Evolutionary conservation across 2,329 filamentous ascomycete genomes (phyloP).

Genomic region (Clarireedia monteithiana): DNA sequence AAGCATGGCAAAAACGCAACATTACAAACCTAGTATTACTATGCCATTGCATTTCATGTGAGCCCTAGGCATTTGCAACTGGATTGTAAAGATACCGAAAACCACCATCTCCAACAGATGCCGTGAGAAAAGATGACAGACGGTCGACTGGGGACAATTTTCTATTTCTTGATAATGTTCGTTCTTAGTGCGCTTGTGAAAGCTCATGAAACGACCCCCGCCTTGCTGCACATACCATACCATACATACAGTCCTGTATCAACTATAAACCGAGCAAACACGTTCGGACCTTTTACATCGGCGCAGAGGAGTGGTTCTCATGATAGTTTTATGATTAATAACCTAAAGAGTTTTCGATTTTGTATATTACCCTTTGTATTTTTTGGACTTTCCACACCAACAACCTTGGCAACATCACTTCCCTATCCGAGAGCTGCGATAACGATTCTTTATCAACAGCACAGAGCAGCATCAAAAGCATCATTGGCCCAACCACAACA

Average conservation of each 20-base stretch:
- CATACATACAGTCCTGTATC: not conserved
- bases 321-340: not conserved
- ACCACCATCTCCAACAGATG: too few species aligned
- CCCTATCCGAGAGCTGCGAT: not conserved
- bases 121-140: too few species aligned
- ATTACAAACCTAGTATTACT: not conserved
- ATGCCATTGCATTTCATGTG: not conserved
- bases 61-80: too few species aligned
- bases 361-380: not conserved
- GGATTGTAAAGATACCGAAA: too few species aligned
- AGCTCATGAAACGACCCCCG: slow-evolving; percentile 3
- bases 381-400: not conserved
- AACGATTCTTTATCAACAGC: slow-evolving; percentile 9
- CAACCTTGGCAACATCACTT: not conserved
- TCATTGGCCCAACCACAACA: not conserved
- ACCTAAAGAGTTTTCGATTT: not conserved
- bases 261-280: not conserved
- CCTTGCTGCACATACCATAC: not conserved
- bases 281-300: not conserved
- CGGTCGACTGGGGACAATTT: too few species aligned
- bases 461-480: not conserved
- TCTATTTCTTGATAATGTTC: too few species aligned
- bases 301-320: not conserved
- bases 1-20: slow-evolving; percentile 7
- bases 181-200: not conserved